Conservation (phyloP, 768 basidiomycete genomes). For the Hygrophoropsis aurantiaca region DNA sequence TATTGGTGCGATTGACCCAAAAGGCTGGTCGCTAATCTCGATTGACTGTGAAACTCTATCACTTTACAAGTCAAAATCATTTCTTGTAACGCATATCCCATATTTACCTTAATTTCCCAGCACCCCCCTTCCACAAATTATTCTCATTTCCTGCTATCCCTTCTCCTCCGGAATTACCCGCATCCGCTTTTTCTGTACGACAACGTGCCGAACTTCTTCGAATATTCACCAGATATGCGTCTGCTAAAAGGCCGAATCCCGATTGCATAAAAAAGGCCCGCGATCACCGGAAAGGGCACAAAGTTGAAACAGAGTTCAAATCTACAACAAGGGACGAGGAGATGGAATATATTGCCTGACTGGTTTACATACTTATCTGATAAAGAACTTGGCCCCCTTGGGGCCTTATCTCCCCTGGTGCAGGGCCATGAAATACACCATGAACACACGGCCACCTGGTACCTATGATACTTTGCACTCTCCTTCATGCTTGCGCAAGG, state of each 20-base stretch:
- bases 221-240: too few species aligned
- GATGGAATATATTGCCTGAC: background rate
- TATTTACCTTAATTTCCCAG: too few species aligned
- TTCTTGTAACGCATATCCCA: conserved; percentile 19
- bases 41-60: conserved; percentile 48
- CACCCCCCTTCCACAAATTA: background rate
- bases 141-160: background rate
- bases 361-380: conserved; percentile 15
- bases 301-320: conserved; percentile 18
- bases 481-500: background rate
- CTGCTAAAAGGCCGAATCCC: conserved; percentile 4
- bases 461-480: too few species aligned
- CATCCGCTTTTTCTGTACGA: background rate
- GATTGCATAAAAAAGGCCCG: conserved; percentile 15
- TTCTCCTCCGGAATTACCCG: conserved; percentile 3
- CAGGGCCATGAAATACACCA: background rate
- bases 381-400: conserved; percentile 1
- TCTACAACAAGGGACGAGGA: background rate
- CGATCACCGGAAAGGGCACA: conserved; percentile 2
- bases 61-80: conserved; percentile 49
- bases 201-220: background rate
- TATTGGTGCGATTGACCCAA: conserved; percentile 39
- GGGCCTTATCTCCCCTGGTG: background rate
- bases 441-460: too few species aligned
- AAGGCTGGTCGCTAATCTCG: conserved; percentile 44